These are phyloP conservation scores for Aphanomyces astaci DNA, from an alignment of 352 stramenopile species.

Conservation along the genomic window DNA sequence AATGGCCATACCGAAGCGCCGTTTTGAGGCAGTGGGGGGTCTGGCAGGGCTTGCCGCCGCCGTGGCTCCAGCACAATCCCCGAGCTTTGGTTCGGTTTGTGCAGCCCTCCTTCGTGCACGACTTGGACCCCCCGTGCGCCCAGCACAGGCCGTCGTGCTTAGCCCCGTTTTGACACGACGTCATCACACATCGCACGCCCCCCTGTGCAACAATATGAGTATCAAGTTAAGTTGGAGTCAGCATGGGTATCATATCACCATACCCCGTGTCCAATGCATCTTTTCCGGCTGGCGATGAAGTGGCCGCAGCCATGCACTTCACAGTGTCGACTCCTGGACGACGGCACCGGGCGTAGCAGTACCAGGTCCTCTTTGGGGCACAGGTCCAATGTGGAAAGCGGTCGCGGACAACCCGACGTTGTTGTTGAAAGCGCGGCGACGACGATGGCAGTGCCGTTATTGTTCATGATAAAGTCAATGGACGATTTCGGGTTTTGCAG, in stretches of 20 bases:
- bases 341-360: too few relatives aligned
- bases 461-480: too few relatives aligned
- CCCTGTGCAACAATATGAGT: too few relatives aligned
- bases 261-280: background rate
- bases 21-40: conserved; percentile 59
- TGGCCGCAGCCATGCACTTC: background rate
- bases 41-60: conserved; percentile 56
- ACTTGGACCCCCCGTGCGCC: conserved; percentile 42
- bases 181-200: background rate
- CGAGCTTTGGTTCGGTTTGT: conserved; percentile 69
- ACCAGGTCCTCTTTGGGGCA: too few relatives aligned
- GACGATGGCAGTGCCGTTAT: too few relatives aligned
- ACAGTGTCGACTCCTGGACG: too few relatives aligned
- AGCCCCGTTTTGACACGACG: background rate
- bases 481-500: too few relatives aligned
- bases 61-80: conserved; percentile 72
- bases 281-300: background rate
- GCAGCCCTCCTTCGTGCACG: conserved; percentile 55
- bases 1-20: conserved; percentile 64
- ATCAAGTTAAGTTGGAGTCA: too few relatives aligned
- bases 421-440: too few relatives aligned
- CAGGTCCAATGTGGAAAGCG: too few relatives aligned
- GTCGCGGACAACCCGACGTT: too few relatives aligned
- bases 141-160: conserved; percentile 3
- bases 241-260: too few relatives aligned